phyloP scores from a whole-genome alignment of 129 eudicot species.

The Mikania micrantha region DNA sequence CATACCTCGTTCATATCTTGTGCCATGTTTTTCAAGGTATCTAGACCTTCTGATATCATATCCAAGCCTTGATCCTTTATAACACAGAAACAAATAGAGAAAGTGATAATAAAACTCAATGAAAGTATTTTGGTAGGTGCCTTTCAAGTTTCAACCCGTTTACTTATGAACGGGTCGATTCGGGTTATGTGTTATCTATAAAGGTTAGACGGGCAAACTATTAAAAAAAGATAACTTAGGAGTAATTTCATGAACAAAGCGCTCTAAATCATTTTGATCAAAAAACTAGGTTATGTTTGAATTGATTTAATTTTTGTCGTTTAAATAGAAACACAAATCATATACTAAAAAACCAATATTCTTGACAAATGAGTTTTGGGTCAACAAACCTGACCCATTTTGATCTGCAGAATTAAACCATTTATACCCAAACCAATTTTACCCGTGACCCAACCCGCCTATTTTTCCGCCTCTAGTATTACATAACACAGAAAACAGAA shows the following conservation, averaged over 20 bases:
- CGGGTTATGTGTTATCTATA: neutral
- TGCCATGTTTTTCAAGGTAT: slow-evolving; percentile 63
- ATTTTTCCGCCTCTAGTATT: neutral
- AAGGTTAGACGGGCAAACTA: neutral
- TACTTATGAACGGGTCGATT: neutral
- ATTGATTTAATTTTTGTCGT: neutral
- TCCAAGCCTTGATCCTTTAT: slow-evolving; percentile 60
- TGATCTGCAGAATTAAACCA: neutral
- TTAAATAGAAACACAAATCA: neutral
- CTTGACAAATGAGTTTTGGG: neutral
- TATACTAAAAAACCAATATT: neutral
- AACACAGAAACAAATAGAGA: neutral
- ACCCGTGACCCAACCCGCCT: neutral
- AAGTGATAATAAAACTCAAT: neutral
- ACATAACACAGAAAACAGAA: neutral
- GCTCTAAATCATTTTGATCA: neutral
- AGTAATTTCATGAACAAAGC: neutral
- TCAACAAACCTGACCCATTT: neutral
- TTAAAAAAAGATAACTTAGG: neutral
- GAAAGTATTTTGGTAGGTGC: neutral
- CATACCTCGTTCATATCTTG: slow-evolving; percentile 86
- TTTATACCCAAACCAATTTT: neutral
- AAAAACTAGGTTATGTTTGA: neutral
- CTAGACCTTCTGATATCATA: slow-evolving; percentile 52
- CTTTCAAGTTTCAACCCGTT: neutral